phyloP scores from a whole-genome alignment of 2,329 filamentous ascomycete species.

The Bimuria novae-zelandiae region DNA sequence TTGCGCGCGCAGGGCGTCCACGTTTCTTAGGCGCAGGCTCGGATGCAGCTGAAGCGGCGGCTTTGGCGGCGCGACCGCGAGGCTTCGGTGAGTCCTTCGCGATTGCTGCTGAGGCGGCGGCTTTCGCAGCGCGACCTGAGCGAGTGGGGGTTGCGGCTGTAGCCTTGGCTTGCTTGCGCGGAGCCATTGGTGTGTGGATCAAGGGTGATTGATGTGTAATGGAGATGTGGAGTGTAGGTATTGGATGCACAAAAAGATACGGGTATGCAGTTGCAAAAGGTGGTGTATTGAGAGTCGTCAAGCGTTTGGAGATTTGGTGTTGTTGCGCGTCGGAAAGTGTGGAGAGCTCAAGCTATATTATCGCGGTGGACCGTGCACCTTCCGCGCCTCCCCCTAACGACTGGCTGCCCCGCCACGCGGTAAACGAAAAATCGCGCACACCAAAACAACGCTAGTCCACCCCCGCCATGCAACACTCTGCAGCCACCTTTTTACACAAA shows the following conservation, averaged over 20 bases:
- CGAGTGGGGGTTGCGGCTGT: background rate
- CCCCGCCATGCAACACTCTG: no score
- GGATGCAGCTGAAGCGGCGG: background rate
- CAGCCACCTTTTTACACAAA: no score
- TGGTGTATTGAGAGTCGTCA: background rate
- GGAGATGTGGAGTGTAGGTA: background rate
- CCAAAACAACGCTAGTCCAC: no score
- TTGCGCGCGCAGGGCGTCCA: slow-evolving; percentile 24
- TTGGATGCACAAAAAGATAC: background rate
- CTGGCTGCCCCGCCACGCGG: no score
- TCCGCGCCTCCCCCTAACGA: no score
- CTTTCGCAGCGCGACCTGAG: background rate
- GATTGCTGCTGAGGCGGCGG: slow-evolving; percentile 9
- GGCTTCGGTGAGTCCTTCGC: slow-evolving; percentile 11
- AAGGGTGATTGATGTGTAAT: background rate
- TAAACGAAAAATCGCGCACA: no score
- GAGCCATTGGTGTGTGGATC: background rate
- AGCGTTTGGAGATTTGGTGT: background rate
- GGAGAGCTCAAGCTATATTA: background rate
- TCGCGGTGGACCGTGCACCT: background rate
- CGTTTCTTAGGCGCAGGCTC: slow-evolving; percentile 23
- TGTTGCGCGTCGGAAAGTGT: background rate
- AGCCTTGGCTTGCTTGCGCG: background rate
- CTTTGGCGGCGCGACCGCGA: slow-evolving; percentile 25
- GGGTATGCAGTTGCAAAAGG: background rate